Conservation (phyloP, 163 green algal genomes). For the Scenedesmus sp. region DNA sequence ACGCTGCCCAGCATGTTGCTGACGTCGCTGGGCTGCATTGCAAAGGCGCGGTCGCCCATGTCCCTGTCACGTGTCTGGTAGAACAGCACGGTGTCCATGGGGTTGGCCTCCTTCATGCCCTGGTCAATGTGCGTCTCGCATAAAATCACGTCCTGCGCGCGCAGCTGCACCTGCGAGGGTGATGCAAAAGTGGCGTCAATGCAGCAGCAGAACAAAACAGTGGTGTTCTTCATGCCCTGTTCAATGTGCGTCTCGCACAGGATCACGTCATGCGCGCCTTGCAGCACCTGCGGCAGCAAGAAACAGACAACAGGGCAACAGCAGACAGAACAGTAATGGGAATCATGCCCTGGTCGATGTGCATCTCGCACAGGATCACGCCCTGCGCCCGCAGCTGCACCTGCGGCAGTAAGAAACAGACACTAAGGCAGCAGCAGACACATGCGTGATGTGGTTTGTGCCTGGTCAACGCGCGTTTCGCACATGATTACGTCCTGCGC, state of each 20-base stretch:
- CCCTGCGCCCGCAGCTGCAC: conserved; percentile 24
- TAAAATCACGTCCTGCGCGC: conserved; percentile 41
- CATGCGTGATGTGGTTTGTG: too few relatives aligned
- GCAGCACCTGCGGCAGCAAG: background rate
- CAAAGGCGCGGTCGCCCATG: conserved; percentile 8
- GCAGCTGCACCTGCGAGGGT: conserved; percentile 2
- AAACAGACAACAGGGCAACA: too few relatives aligned
- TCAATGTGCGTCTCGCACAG: conserved; percentile 22
- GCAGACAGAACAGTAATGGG: too few relatives aligned
- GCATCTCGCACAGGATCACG: conserved; percentile 50
- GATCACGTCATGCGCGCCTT: conserved; percentile 36
- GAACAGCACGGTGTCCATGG: conserved; percentile 42
- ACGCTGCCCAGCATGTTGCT: conserved; percentile 36
- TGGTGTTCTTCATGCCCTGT: background rate
- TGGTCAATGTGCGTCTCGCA: conserved; percentile 51
- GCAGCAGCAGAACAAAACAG: background rate
- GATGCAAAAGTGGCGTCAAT: background rate
- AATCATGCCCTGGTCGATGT: conserved; percentile 39
- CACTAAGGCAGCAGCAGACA: too few relatives aligned
- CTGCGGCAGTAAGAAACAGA: background rate
- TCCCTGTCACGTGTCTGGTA: conserved; percentile 14
- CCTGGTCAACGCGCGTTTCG: conserved; percentile 42
- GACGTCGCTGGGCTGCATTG: conserved; percentile 26
- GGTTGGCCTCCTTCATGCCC: conserved; percentile 30
- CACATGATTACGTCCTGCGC: conserved; percentile 42